Evolutionary conservation across 306 rosid genomes (phyloP).

Genomic region (Castanospermum australe): DNA sequence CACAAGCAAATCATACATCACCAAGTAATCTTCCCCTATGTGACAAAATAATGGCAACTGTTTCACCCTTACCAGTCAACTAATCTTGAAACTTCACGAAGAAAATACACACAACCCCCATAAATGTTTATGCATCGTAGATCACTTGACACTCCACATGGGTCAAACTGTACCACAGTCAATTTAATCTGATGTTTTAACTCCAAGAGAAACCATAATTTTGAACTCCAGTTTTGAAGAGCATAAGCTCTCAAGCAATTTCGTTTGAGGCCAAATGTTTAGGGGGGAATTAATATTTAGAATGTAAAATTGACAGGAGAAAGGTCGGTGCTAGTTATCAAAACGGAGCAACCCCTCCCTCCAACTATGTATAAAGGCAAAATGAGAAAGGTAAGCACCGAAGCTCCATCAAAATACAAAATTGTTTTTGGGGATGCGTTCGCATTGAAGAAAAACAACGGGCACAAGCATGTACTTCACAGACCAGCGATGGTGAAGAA

Average conservation of each 20-base stretch:
- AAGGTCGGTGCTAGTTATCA: background rate
- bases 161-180: background rate
- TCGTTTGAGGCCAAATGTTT: background rate
- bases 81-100: background rate
- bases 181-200: background rate
- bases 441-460: background rate
- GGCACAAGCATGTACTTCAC: background rate
- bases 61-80: background rate
- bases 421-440: background rate
- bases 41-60: background rate
- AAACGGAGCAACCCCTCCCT: background rate
- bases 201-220: background rate
- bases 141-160: background rate
- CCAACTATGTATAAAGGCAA: background rate
- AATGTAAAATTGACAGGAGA: background rate
- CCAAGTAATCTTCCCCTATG: background rate
- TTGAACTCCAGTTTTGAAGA: background rate
- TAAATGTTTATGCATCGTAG: background rate
- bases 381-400: slow-evolving; percentile 3
- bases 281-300: background rate
- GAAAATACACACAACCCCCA: background rate
- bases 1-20: background rate
- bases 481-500: background rate
- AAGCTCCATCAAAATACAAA: background rate
- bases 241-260: background rate